Evolutionary conservation across 164 flowering plant genomes (phyloP), one percentile per base, ranked within the genome.

Genomic region (Akebia trifoliata): DNA sequence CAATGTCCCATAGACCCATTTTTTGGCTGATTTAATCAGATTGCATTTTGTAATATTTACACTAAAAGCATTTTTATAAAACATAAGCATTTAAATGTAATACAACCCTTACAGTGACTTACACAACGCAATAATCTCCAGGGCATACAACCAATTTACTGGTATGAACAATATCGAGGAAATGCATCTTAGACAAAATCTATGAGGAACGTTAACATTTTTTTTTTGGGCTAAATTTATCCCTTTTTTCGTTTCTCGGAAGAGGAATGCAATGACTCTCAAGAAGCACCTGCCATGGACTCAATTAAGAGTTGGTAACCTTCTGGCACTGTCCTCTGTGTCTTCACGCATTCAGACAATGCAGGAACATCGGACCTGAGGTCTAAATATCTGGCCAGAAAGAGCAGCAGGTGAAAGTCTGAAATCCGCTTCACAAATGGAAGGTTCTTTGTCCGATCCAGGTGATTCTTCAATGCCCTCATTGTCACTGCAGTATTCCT

Each of bases 281-380:
- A 76, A 55, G 71, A 66, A 43, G 85, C 71, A 67, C 57, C 74
- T 4, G 98, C 91, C 74, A 89, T 61, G 26, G 96, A 86, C 63
- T 89, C 84, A 15, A 92, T 86, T 34, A 92, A 64, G 18, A 92
- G 78, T 75, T 83, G 80, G 64, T 89, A 87, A 34, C 96, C 96
- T 70, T 92, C 98, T 10, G 93, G 88, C 2, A 92, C 72, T 4
- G 80, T 35, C 21, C 70, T 36, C 67, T 87, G 81, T 28, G 64
- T 61, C 47, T 48, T 76, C 36, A 87, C 93, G 59, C 89, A 89
- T 65, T 76, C 86, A 0, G 93, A 76, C 64, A 92, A 63, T 44
- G 95, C 81, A 8, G 96, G 93, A 50, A 89, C 77, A 54, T 92
- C 96, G 6, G 82, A 56, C 45, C 62, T 76, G 12, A 86, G 48